phyloP scores from a whole-genome alignment of 2,329 filamentous ascomycete genomes.

The Fusarium bulbicola region DNA sequence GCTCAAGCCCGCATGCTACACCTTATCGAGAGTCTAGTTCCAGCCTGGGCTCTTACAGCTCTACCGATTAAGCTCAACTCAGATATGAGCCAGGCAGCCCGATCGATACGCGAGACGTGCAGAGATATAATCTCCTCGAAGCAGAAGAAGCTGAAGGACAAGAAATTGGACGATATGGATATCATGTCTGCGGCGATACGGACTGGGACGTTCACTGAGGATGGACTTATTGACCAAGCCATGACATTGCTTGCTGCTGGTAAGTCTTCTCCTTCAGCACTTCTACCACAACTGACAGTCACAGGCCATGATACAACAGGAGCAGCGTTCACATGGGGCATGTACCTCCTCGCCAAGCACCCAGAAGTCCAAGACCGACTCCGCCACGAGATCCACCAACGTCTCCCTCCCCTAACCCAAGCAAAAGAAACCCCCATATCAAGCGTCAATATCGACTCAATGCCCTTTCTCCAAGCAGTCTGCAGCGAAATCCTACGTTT shows the following conservation, averaged over 20 bases:
- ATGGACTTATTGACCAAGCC: conserved; percentile 82
- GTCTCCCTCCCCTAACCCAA: conserved; percentile 60
- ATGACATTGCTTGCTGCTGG: conserved; percentile 80
- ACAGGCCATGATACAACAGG: conserved; percentile 80
- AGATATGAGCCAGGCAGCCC: conserved; percentile 65
- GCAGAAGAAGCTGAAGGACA: conserved; percentile 60
- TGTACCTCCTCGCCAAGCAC: conserved; percentile 72
- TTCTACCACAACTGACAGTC: neutral
- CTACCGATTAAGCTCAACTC: conserved; percentile 78
- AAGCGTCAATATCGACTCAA: conserved; percentile 68
- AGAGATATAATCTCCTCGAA: conserved; percentile 75
- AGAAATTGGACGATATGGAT: conserved; percentile 66
- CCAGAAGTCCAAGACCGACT: conserved; percentile 73
- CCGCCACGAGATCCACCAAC: conserved; percentile 71
- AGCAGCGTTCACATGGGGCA: conserved; percentile 75
- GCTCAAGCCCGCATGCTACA: conserved; percentile 63
- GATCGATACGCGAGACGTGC: conserved; percentile 71
- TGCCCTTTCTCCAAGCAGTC: conserved; percentile 83
- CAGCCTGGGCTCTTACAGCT: conserved; percentile 64
- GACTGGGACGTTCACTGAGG: conserved; percentile 78
- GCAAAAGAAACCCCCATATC: conserved; percentile 45
- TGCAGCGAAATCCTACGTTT: conserved; percentile 80
- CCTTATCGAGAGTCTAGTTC: conserved; percentile 68
- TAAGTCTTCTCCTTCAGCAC: neutral
- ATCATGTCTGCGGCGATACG: conserved; percentile 83